Evolutionary conservation across 2,329 filamentous ascomycete species (phyloP).

Genomic region (Epichloe amarillans): DNA sequence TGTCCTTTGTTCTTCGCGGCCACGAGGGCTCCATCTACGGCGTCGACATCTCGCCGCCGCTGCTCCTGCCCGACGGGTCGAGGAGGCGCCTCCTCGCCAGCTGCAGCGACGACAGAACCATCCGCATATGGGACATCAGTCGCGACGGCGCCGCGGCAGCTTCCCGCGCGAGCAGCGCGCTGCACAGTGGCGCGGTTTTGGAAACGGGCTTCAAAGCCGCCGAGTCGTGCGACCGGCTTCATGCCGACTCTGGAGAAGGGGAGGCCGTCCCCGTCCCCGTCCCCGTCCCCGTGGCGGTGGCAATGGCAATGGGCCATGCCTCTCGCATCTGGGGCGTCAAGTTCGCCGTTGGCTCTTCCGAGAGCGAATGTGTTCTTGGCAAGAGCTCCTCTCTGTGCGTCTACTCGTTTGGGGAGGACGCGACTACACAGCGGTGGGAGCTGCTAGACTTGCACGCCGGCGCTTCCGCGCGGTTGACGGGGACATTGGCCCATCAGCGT

Average conservation of each 20-base stretch:
- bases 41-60: constrained; percentile 57
- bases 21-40: constrained; percentile 94
- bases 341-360: constrained; percentile 33
- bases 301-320: constrained; percentile 79
- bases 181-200: neutral
- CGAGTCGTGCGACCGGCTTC: constrained; percentile 12
- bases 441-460: constrained; percentile 1
- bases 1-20: constrained; percentile 43
- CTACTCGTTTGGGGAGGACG: constrained; percentile 77
- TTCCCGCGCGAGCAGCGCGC: neutral
- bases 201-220: constrained; percentile 49
- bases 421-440: constrained; percentile 60
- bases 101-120: constrained; percentile 88
- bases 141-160: constrained; percentile 18
- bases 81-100: constrained; percentile 59
- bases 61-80: constrained; percentile 25
- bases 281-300: constrained; percentile 38
- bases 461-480: constrained; percentile 1
- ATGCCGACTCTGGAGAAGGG: constrained; percentile 2
- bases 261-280: constrained; percentile 23
- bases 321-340: constrained; percentile 83
- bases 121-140: constrained; percentile 77
- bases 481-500: constrained; percentile 35
- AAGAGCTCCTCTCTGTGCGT: constrained; percentile 22
- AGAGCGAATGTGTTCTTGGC: neutral